Conservation (phyloP, 768 basidiomycete species). For the Lactifluus subvellereus region DNA sequence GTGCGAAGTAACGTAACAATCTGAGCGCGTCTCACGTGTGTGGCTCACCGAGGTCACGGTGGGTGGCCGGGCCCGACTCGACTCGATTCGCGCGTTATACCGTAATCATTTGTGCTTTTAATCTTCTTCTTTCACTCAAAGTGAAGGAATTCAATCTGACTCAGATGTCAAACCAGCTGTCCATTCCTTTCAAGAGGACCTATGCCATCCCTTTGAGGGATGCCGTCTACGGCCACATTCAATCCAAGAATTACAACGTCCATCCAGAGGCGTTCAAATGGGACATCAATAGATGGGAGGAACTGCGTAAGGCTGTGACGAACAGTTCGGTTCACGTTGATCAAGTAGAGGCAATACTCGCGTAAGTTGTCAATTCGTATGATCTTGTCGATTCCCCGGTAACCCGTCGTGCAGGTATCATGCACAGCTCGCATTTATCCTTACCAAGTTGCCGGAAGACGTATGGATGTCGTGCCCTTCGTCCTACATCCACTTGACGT, state of each 20-base stretch:
- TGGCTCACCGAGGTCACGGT: neutral
- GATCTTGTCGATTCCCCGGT: constrained; percentile 13
- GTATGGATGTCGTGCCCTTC: constrained; percentile 38
- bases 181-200: constrained; percentile 70
- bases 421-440: constrained; percentile 77
- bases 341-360: constrained; percentile 45
- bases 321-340: constrained; percentile 50
- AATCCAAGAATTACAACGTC: constrained; percentile 51
- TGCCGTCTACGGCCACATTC: constrained; percentile 59
- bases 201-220: constrained; percentile 49
- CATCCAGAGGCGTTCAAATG: constrained; percentile 81
- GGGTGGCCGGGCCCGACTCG: neutral
- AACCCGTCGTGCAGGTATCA: constrained; percentile 61
- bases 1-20: neutral
- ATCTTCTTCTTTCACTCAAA: too few species aligned
- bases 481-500: constrained; percentile 2
- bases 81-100: too few species aligned
- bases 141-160: neutral
- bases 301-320: constrained; percentile 52
- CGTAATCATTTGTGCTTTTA: neutral
- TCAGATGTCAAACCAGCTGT: constrained; percentile 70
- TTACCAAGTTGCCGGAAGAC: constrained; percentile 80
- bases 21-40: neutral
- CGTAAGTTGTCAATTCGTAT: constrained; percentile 42
- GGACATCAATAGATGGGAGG: constrained; percentile 70